Evolutionary conservation across 345 rosid species (phyloP).

Genomic region (Populus nigra): DNA sequence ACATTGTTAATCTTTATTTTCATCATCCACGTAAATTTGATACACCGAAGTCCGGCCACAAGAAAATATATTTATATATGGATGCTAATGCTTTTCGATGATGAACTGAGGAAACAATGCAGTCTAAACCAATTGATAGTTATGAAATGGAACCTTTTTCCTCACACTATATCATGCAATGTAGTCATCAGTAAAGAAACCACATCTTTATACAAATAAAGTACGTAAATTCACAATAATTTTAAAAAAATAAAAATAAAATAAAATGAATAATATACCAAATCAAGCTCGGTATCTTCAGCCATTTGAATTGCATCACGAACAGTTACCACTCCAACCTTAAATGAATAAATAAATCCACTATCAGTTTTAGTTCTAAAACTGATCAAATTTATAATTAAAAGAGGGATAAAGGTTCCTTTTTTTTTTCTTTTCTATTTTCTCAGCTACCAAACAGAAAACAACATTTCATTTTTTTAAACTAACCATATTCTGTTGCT

Average conservation of each 20-base stretch:
- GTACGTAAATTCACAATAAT: not conserved
- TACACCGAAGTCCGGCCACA: not conserved
- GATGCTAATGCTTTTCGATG: not conserved
- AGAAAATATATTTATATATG: not conserved
- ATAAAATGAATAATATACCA: conserved; percentile 44
- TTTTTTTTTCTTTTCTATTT: not conserved
- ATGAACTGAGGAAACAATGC: not conserved
- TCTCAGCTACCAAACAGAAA: conserved; percentile 15
- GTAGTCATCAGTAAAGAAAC: not conserved
- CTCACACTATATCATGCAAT: not conserved
- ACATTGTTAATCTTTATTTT: not conserved
- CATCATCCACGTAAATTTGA: not conserved
- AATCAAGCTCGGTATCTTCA: conserved; percentile 78
- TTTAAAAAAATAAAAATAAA: not conserved
- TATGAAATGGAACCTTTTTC: not conserved
- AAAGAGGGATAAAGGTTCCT: not conserved
- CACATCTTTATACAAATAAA: not conserved
- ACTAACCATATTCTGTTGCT: conserved; percentile 78
- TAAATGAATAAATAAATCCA: conserved; percentile 7
- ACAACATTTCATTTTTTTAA: not conserved
- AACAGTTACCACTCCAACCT: conserved; percentile 85
- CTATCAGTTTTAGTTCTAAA: not conserved
- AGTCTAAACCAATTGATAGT: not conserved
- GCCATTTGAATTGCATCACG: conserved; percentile 76
- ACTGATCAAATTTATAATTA: not conserved